Conservation (phyloP, 129 eudicot species). For the Rutidosis leptorrhynchoides region DNA sequence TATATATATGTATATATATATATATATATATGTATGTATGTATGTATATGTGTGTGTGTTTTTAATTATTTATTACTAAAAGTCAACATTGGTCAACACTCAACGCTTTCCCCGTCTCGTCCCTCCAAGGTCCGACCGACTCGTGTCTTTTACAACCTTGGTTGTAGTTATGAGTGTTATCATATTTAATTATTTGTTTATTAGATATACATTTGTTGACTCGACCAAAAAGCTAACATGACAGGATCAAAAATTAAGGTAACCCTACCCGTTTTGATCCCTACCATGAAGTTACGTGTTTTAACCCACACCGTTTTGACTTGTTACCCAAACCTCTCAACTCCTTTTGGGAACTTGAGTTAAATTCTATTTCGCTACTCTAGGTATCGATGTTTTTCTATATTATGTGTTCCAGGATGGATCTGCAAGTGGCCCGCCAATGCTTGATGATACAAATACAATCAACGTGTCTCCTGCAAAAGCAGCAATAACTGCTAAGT, state of each 20-base stretch:
- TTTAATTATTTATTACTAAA: too few species aligned
- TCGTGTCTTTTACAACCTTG: too few species aligned
- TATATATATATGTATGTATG: too few species aligned
- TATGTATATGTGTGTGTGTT: too few species aligned
- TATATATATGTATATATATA: too few species aligned
- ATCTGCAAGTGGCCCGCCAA: constrained; percentile 35
- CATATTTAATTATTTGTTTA: too few species aligned
- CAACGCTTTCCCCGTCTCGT: too few species aligned
- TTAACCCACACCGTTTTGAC: background rate
- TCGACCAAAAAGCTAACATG: background rate
- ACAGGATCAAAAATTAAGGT: background rate
- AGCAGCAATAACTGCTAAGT: constrained; percentile 47
- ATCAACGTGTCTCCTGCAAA: constrained; percentile 44
- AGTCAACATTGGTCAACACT: too few species aligned
- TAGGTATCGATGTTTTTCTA: background rate
- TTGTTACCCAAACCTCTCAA: background rate
- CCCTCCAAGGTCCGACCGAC: too few species aligned
- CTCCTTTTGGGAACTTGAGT: background rate
- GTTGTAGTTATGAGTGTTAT: too few species aligned
- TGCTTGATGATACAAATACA: constrained; percentile 39
- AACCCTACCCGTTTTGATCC: background rate
- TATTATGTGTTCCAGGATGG: constrained; percentile 47
- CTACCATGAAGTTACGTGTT: background rate
- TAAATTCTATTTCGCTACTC: background rate
- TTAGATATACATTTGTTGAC: too few species aligned